A percentile compares a stretch with the other conserved stretches of the same genome.
Conservation (phyloP, 169 alveolate species). For the Cryptosporidium parvum region DNA sequence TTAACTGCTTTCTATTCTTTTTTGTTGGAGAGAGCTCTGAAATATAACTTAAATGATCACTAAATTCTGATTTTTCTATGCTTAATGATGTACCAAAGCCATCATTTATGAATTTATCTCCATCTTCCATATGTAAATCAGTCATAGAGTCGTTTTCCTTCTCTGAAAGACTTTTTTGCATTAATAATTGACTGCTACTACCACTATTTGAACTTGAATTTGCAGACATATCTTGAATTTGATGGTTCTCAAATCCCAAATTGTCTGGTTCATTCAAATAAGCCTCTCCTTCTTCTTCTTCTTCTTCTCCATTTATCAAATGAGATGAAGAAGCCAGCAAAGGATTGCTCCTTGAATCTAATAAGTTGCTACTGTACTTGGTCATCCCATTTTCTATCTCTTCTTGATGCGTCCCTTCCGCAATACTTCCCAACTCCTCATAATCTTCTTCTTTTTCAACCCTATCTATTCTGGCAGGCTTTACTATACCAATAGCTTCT, state of each 20-base stretch:
- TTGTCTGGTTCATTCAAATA: background rate
- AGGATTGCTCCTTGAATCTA: background rate
- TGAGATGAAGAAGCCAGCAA: background rate
- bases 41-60: background rate
- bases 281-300: background rate
- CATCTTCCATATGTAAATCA: background rate
- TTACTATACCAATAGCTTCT: background rate
- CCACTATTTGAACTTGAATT: conserved; percentile 1
- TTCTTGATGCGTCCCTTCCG: background rate
- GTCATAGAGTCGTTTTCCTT: background rate
- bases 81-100: background rate
- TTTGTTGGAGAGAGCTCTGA: conserved; percentile 67
- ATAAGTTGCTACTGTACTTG: background rate
- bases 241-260: background rate
- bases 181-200: background rate
- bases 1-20: conserved; percentile 14
- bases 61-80: background rate
- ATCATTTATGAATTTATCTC: background rate
- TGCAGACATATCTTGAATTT: background rate
- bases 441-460: background rate
- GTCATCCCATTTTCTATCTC: background rate
- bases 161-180: background rate
- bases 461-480: background rate
- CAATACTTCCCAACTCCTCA: background rate
- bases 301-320: background rate